Conservation (phyloP, 2,329 filamentous ascomycete species). For the Venturia aucupariae region DNA sequence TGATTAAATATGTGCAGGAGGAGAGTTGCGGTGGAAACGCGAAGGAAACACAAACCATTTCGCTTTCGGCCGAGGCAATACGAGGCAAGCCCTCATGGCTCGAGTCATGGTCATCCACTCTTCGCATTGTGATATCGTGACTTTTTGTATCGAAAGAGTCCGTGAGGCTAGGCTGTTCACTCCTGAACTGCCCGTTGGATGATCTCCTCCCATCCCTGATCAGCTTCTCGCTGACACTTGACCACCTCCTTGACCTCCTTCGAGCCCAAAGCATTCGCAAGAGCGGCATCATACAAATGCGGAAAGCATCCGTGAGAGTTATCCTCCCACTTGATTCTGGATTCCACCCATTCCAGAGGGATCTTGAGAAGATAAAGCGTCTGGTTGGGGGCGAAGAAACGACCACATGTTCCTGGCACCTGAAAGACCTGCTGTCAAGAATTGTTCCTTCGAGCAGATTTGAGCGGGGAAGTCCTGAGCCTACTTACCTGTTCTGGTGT, state of each 20-base stretch:
- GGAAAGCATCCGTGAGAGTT: conserved; percentile 3
- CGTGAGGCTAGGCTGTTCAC: not conserved
- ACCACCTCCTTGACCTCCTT: conserved; percentile 10
- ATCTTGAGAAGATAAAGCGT: conserved; percentile 10
- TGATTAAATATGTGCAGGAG: not conserved
- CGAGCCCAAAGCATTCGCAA: conserved; percentile 6
- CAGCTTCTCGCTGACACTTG: not conserved
- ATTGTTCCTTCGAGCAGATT: too few relatives aligned
- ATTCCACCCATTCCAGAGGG: conserved; percentile 4
- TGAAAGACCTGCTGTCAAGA: not conserved
- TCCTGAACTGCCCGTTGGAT: not conserved
- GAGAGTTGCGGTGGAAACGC: not conserved
- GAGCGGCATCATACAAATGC: conserved; percentile 13
- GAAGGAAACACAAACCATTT: not conserved
- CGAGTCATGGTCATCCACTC: not conserved
- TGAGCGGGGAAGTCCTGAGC: not conserved
- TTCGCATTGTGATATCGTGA: not conserved
- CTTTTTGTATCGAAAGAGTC: not conserved
- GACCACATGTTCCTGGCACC: not conserved
- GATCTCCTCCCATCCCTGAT: conserved; percentile 4
- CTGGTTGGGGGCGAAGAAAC: not conserved
- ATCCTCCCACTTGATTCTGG: conserved; percentile 13
- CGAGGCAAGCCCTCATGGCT: not conserved
- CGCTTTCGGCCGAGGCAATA: not conserved
- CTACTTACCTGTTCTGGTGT: conserved; percentile 39